Conservation (phyloP, 768 basidiomycete species). For the Mycena galericulata region DNA sequence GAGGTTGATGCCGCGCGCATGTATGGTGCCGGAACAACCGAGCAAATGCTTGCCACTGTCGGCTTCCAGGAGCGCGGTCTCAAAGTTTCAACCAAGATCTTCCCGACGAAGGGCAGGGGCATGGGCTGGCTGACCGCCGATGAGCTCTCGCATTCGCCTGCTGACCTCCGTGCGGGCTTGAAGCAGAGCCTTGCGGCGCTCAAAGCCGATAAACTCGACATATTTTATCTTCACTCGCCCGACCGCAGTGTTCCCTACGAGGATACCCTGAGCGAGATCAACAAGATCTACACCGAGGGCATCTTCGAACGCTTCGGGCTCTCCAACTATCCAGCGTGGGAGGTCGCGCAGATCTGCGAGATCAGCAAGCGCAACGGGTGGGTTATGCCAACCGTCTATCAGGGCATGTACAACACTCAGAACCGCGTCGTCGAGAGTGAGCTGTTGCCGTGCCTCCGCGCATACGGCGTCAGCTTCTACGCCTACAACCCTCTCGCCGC, state of each 20-base stretch:
- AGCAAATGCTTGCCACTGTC: background rate
- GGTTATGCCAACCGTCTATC: slow-evolving; percentile 59
- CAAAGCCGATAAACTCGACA: background rate
- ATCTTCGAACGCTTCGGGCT: slow-evolving; percentile 51
- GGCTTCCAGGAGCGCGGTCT: background rate
- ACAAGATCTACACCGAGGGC: background rate
- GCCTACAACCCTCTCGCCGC: slow-evolving; percentile 59
- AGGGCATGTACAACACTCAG: slow-evolving; percentile 44
- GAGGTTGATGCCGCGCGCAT: background rate
- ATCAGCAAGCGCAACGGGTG: slow-evolving; percentile 58
- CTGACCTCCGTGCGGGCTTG: background rate
- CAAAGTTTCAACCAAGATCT: background rate
- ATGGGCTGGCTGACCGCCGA: background rate
- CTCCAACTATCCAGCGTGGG: slow-evolving; percentile 60
- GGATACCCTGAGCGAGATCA: background rate
- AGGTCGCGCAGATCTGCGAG: slow-evolving; percentile 33
- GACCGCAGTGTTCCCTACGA: background rate
- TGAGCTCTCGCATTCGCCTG: background rate
- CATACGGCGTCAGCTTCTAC: slow-evolving; percentile 55
- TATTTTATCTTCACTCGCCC: background rate
- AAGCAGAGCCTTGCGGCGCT: background rate
- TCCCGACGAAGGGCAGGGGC: background rate
- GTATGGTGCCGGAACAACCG: background rate
- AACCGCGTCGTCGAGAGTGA: slow-evolving; percentile 36
- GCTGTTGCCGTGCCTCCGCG: slow-evolving; percentile 50